Evolutionary conservation across 495 filamentous ascomycete genomes (phyloP), one percentile per base, ranked within the genome.

Genomic region (Neurospora cerealis): DNA sequence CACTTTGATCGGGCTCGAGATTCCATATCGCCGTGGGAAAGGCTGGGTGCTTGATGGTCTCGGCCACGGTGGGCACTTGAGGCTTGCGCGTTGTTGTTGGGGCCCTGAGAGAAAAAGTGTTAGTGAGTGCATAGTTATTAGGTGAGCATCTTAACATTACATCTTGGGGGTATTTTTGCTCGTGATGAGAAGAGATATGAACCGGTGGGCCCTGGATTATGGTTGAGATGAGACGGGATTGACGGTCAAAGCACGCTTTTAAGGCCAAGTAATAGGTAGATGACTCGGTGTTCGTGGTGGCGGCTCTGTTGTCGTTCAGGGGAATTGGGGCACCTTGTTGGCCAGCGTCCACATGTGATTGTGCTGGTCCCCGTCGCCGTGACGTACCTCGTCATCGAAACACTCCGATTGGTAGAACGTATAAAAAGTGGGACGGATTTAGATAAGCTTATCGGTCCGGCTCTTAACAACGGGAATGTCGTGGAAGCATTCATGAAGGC

Each of bases 1-100:
- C 92, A 39, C 86, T 84, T 40, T 83, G 80, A 37, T 87, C 83
- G 0, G 91, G 88, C 71, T 87, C 83, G 6, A 95, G 87, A 34
- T 88, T 81, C 89, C 90, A 94, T 78, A 89, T 82, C 0, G 81
- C 80, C 4, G 84, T 84, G 9, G 85, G 79, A 66, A 82, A 89
- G 13, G 86, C 83, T 0, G 85, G 84, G 72, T 85, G 84, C 13
- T 75, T 77, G 40, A 77, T 71, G 13, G 82, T 81, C 73, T 85
- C 82, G 36, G 83, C 80, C 5, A 81, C 80, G 37, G 83, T 77
- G 3, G 85, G 84, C 7, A 83, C 34, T 69, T 69, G 69, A 54
- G 48, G 54, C 10, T 71, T 70, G 24, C 34, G 28, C 21, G 42
- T 37, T 34, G 71, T 62, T n/a, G 36, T 38, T 37, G 28, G 34